Evolutionary conservation across 257 asterid species (phyloP), one percentile per base, ranked within the genome.

Genomic region (Przewalskia tangutica): DNA sequence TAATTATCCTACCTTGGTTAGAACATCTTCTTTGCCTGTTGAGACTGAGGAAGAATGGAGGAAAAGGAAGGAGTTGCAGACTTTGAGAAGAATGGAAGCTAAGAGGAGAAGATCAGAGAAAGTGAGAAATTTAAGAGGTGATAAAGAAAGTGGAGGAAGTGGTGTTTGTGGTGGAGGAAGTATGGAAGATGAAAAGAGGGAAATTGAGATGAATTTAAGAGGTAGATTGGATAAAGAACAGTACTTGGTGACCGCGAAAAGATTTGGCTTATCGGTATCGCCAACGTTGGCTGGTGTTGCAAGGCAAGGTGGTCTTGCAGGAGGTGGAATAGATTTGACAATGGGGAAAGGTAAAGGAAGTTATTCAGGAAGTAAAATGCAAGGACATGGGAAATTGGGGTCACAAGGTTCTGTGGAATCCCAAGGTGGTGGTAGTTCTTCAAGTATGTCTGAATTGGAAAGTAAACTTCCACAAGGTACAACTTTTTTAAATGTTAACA

Each of bases 1-100:
- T 60, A 38, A 38, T 38, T 83, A 84, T 83, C 58, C 90, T n/a
- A 81, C 85, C n/a, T 84, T 93, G 53, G 89, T 82, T 68, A 90
- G 99, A 84, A 89, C 97, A 0, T 89, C 99, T 23, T 95, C 99
- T 4, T 88, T 95, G 85, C 98, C 99, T 4, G 97, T 85, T 77
- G 99, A 90, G 89, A 89, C 91, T 8, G 98, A 95, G 89, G 97
- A 93, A 81, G 98, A 91, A 84, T 93, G 97, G 97, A 90, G 98
- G 83, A 95, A 93, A 90, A 88, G 99, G 89, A 95, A 95, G 81
- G 97, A 93, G 86, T 79, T 91, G 87, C 99, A 95, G 89, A 90
- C 91, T 18, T 81, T 95, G 88, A 88, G 98, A 65, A 90, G 99
- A 86, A 88, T 95, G 98, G 97, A 90, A 89, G 99, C 99, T 46